Conservation (phyloP, 192 early-diverging fungal genomes). For the Mortierella hygrophila region DNA sequence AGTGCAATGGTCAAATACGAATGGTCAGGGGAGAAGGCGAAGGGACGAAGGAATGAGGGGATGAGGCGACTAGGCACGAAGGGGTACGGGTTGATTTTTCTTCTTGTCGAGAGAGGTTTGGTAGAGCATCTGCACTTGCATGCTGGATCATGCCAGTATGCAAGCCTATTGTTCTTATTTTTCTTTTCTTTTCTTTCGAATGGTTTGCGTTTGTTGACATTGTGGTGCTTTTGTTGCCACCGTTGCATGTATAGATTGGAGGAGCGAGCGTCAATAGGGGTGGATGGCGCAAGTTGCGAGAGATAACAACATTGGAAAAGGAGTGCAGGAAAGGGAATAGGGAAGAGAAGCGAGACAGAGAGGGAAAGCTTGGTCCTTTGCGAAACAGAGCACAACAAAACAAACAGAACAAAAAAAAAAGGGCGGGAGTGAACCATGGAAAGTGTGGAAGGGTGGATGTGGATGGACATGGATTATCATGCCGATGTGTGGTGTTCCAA, state of each 20-base stretch:
- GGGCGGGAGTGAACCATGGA: not conserved
- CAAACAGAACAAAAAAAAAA: not conserved
- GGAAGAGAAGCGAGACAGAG: conserved; percentile 5
- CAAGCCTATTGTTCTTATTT: not conserved
- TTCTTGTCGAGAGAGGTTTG: not conserved
- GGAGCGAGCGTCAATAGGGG: not conserved
- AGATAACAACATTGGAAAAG: conserved; percentile 13
- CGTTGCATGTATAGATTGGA: conserved; percentile 3
- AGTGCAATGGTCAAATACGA: not conserved
- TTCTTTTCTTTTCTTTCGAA: not conserved
- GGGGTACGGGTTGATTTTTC: not conserved
- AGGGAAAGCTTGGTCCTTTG: not conserved
- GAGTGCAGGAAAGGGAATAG: conserved; percentile 3
- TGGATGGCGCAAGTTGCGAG: not conserved
- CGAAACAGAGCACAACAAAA: not conserved
- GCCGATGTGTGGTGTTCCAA: not conserved
- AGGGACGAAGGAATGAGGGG: not conserved
- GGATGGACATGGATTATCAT: not conserved
- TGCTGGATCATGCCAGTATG: not conserved
- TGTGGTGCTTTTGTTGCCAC: not conserved
- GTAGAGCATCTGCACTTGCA: not conserved
- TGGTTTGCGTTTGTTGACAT: not conserved
- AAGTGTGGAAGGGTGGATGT: not conserved
- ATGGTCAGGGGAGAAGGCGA: not conserved
- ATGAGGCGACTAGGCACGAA: not conserved